Base-by-base conservation (phyloP, 805 yeast species). In the Wickerhamiella spandovensis region DNA sequence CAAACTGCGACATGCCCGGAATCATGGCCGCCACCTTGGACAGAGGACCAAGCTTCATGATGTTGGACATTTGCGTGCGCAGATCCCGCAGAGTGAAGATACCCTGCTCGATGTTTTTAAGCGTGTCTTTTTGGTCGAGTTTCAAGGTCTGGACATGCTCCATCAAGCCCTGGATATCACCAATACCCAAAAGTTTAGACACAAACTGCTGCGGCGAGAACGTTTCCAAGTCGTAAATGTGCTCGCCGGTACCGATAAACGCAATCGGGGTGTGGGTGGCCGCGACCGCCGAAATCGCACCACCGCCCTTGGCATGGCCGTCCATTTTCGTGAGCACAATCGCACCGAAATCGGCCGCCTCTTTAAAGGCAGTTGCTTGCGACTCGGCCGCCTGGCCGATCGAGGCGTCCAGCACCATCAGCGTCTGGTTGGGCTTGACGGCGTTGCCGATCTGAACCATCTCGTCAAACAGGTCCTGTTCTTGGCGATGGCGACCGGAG, bases 281-380 rank as follows among this genome's bases (percentile, higher is more conserved):
- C 1, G 98, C 98, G 49, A 90, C 97, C 0, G 98, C 98, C 39
- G 96, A 87, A 49, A 90, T 89, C 28, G 98, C 98, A 73, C 98
- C 98, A 70, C 98, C 98, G 66, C 98, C 98, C 69, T 84, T 90
- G 38, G 97, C 98, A 62, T 92, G 97, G 48, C 97, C 97, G 68
- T 90, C 98, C 94, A 90, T 81, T 66, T 90, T 90, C 21, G 98
- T 90, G 63, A 90, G 74, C 53, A 90, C 83, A 55, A 90, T 90
- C 23, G 97, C 88, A 60, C 98, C 98, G 62, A 92, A 92, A 63
- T 90, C 81, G 4, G 96, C 74, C 30, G 89, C 78, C 48, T 89
- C 95, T 67, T 90, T 92, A 71, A 90, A 90, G 0, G 98, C 98
- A 61, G 76, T 77, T 4, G 95, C 86, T 68, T 90, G 98, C 7